Evolutionary conservation across 2,329 filamentous ascomycete species (phyloP).

Genomic region (Talaromyces pinophilus): DNA sequence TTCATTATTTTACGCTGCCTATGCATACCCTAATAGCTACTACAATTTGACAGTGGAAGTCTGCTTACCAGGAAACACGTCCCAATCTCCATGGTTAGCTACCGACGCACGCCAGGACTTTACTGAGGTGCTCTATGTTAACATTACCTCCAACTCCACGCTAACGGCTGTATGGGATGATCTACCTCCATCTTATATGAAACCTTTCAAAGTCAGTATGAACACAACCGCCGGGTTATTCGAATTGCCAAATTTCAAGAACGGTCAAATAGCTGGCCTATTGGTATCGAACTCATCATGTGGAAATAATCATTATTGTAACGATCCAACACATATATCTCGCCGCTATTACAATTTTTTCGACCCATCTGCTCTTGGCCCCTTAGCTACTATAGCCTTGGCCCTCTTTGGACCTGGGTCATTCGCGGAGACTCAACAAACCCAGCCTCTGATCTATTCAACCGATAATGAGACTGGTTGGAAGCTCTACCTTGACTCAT

Average conservation of each 20-base stretch:
- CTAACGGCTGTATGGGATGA: neutral
- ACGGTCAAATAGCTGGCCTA: slow-evolving; percentile 27
- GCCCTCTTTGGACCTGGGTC: slow-evolving; percentile 22
- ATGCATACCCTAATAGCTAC: slow-evolving; percentile 19
- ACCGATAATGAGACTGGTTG: neutral
- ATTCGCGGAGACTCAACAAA: slow-evolving; percentile 17
- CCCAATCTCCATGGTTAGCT: slow-evolving; percentile 30
- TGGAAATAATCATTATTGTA: neutral
- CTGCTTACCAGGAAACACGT: slow-evolving; percentile 34
- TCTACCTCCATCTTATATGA: neutral
- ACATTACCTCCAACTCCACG: slow-evolving; percentile 22
- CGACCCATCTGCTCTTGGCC: slow-evolving; percentile 14
- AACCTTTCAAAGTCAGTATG: slow-evolving; percentile 29
- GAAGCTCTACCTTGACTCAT: neutral
- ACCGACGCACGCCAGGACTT: slow-evolving; percentile 35
- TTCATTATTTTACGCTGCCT: slow-evolving; percentile 28
- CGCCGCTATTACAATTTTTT: neutral
- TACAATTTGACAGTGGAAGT: slow-evolving; percentile 23
- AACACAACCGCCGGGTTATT: slow-evolving; percentile 38
- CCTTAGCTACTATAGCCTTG: slow-evolving; percentile 23
- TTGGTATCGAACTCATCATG: neutral
- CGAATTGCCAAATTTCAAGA: slow-evolving; percentile 36
- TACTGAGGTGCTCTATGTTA: slow-evolving; percentile 33
- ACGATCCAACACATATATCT: neutral
- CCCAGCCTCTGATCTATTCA: neutral